Conservation (phyloP, 2,329 filamentous ascomycete genomes). For the Monilinia aucupariae region DNA sequence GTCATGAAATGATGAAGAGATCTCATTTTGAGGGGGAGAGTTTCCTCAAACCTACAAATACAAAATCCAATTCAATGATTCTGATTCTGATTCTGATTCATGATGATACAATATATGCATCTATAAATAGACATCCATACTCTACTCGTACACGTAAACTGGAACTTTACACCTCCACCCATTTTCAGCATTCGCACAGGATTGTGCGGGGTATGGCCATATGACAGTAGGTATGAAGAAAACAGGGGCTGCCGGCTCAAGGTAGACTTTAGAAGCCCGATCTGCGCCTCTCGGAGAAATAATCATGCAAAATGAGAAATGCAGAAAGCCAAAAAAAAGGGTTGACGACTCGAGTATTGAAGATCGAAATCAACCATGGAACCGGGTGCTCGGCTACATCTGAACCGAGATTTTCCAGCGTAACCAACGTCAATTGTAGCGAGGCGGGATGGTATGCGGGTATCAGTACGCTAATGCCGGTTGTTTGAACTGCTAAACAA, state of each 20-base stretch:
- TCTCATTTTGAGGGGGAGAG: background rate
- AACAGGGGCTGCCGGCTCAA: background rate
- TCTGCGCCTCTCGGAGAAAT: background rate
- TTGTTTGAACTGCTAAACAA: background rate
- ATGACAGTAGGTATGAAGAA: no score
- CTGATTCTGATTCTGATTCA: background rate
- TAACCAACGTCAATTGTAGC: background rate
- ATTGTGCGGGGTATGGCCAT: background rate
- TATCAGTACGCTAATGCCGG: background rate
- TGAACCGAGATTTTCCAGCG: background rate
- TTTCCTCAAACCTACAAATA: background rate
- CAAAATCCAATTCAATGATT: background rate
- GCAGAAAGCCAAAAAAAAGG: background rate
- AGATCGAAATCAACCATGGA: background rate
- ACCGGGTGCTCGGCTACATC: background rate
- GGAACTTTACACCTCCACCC: background rate
- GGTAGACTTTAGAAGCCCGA: background rate
- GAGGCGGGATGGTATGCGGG: no score
- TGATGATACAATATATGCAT: background rate
- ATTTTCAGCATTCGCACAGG: background rate
- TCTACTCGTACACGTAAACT: no score
- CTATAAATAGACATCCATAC: background rate
- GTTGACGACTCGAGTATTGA: background rate
- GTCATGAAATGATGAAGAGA: background rate
- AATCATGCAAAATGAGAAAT: background rate